phyloP scores from a whole-genome alignment of 352 stramenopile species.

The Phytophthora rubi region DNA sequence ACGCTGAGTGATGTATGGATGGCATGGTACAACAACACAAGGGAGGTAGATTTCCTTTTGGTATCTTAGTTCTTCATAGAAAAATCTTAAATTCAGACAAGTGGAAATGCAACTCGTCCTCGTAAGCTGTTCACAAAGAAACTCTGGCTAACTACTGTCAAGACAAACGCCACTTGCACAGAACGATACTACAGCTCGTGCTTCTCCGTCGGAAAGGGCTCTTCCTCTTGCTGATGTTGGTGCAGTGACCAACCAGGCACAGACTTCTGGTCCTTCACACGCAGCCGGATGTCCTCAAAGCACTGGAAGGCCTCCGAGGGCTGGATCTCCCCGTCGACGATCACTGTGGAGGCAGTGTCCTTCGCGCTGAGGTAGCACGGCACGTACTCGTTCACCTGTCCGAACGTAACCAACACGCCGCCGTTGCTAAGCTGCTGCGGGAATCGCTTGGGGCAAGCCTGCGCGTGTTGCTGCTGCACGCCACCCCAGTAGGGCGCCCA shows the following conservation, averaged over 20 bases:
- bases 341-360: conserved; percentile 38
- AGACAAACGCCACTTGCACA: conserved; percentile 13
- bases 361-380: conserved; percentile 67
- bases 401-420: conserved; percentile 73
- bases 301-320: conserved; percentile 57
- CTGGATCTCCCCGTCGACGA: conserved; percentile 42
- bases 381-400: conserved; percentile 76
- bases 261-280: conserved; percentile 86
- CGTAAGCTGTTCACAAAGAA: conserved; percentile 28
- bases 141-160: conserved; percentile 27
- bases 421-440: conserved; percentile 68
- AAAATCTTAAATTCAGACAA: conserved; percentile 23
- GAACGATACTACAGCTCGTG: conserved; percentile 43
- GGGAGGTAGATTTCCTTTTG: conserved; percentile 19
- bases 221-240: conserved; percentile 32
- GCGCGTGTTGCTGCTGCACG: conserved; percentile 50
- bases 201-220: conserved; percentile 29
- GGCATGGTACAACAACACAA: conserved; percentile 4
- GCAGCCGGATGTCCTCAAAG: conserved; percentile 76
- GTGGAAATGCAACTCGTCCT: conserved; percentile 29
- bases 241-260: conserved; percentile 83
- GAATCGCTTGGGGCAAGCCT: conserved; percentile 57
- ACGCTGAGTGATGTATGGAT: conserved; percentile 13
- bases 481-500: conserved; percentile 82
- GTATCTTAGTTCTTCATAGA: conserved; percentile 41